These are phyloP conservation scores for Trametes maxima DNA, from an alignment of 768 basidiomycete genomes.

Conservation along the genomic window DNA sequence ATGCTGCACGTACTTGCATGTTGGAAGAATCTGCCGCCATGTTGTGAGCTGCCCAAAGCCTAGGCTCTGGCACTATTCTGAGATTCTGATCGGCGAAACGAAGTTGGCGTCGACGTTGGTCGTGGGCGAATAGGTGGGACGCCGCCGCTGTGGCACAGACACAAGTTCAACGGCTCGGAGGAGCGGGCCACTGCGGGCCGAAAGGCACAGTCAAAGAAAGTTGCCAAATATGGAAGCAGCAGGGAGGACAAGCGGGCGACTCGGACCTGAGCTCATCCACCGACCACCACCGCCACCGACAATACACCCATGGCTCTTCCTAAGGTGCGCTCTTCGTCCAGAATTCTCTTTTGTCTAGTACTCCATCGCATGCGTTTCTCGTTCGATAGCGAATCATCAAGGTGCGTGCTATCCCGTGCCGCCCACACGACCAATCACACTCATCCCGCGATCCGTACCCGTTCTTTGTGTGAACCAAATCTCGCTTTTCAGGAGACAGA, in stretches of 20 bases:
- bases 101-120: too few species aligned
- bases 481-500: slow-evolving; percentile 81
- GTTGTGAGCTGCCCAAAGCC: too few species aligned
- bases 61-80: too few species aligned
- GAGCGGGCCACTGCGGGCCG: too few species aligned
- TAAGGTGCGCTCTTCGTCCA: slow-evolving; percentile 43
- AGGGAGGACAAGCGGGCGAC: not conserved
- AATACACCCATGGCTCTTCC: slow-evolving; percentile 48
- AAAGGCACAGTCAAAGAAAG: not conserved
- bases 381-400: slow-evolving; percentile 52
- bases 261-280: slow-evolving; percentile 7
- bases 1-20: slow-evolving; percentile 9
- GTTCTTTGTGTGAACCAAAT: not conserved
- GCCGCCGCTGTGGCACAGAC: too few species aligned
- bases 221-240: not conserved
- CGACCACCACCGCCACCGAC: slow-evolving; percentile 6
- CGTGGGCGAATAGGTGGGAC: too few species aligned
- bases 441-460: slow-evolving; percentile 24
- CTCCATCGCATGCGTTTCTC: not conserved
- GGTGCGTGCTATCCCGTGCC: slow-evolving; percentile 34
- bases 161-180: too few species aligned
- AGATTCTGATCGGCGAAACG: too few species aligned
- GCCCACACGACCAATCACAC: slow-evolving; percentile 20
- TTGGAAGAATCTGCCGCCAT: slow-evolving; percentile 8
- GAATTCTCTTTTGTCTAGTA: not conserved